Conservation (phyloP, 192 early-diverging fungal species). For the Cetraspora pellucida region DNA sequence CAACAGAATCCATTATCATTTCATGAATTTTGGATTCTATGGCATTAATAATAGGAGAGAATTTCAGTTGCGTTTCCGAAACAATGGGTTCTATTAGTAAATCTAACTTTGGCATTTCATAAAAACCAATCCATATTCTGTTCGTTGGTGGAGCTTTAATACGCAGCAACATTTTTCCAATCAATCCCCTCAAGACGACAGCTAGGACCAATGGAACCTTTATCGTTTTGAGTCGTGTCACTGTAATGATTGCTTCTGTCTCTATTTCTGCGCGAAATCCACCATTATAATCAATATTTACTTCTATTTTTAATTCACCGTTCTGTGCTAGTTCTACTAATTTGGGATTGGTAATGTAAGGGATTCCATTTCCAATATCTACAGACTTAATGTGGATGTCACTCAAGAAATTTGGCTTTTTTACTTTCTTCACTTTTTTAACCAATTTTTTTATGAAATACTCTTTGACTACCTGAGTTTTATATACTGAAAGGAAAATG, state of each 20-base stretch:
- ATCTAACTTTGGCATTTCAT: conserved; percentile 76
- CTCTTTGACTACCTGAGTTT: conserved; percentile 61
- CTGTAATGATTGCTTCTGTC: conserved; percentile 52
- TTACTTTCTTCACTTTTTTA: conserved; percentile 67
- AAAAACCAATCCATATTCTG: conserved; percentile 88
- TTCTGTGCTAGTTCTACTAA: conserved; percentile 65
- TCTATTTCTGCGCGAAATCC: conserved; percentile 78
- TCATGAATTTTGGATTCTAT: conserved; percentile 87
- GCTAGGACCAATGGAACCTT: conserved; percentile 80
- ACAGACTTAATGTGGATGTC: conserved; percentile 82
- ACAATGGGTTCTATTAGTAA: conserved; percentile 81
- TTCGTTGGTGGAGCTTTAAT: conserved; percentile 84
- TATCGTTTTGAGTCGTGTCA: conserved; percentile 51
- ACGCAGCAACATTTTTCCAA: conserved; percentile 77
- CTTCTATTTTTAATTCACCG: conserved; percentile 76
- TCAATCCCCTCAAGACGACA: conserved; percentile 71
- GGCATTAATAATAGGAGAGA: conserved; percentile 75
- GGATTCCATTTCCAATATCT: conserved; percentile 76
- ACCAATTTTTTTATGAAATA: conserved; percentile 69
- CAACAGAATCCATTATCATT: conserved; percentile 76
- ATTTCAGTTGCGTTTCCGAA: conserved; percentile 80
- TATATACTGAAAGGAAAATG: conserved; percentile 76
- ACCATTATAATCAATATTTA: conserved; percentile 80
- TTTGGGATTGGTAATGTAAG: conserved; percentile 77
- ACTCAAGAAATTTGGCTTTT: conserved; percentile 73